Percentiles rank a stretch among this genome's conserved stretches.
Evolutionary conservation across 2,329 filamentous ascomycete genomes (phyloP).

Genomic region (Phialophora tarda): DNA sequence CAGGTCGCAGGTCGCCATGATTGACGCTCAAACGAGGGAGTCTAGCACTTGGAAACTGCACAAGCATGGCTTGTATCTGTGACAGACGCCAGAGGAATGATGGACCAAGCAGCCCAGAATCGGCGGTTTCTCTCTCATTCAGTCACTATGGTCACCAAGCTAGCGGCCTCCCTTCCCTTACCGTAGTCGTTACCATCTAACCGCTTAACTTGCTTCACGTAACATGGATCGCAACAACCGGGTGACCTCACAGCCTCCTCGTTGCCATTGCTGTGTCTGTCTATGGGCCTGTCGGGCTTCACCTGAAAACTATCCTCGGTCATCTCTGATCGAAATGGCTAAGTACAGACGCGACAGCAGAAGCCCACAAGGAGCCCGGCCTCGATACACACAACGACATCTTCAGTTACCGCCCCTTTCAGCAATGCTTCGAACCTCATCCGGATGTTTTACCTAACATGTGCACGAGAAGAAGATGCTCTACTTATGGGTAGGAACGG

Average conservation of each 20-base stretch:
- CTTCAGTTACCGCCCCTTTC: constrained; percentile 9
- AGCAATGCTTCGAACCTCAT: not conserved
- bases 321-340: not conserved
- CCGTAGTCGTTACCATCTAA: too few species aligned
- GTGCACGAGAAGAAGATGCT: constrained; percentile 45
- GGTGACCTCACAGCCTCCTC: too few species aligned
- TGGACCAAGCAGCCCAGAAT: not conserved
- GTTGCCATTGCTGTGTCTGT: too few species aligned
- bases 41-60: not conserved
- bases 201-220: too few species aligned
- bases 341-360: not conserved
- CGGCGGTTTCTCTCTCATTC: not conserved
- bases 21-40: not conserved
- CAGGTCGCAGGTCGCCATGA: not conserved
- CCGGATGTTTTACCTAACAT: not conserved
- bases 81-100: not conserved
- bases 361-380: not conserved
- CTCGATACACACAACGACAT: not conserved
- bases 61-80: not conserved
- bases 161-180: not conserved
- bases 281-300: too few species aligned
- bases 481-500: constrained; percentile 44
- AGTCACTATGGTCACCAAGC: not conserved
- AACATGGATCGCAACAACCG: too few species aligned
- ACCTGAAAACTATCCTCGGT: not conserved